These are phyloP conservation scores for Magnusiomyces paraingens DNA, from an alignment of 1,139 yeast genomes.

Conservation along the genomic window DNA sequence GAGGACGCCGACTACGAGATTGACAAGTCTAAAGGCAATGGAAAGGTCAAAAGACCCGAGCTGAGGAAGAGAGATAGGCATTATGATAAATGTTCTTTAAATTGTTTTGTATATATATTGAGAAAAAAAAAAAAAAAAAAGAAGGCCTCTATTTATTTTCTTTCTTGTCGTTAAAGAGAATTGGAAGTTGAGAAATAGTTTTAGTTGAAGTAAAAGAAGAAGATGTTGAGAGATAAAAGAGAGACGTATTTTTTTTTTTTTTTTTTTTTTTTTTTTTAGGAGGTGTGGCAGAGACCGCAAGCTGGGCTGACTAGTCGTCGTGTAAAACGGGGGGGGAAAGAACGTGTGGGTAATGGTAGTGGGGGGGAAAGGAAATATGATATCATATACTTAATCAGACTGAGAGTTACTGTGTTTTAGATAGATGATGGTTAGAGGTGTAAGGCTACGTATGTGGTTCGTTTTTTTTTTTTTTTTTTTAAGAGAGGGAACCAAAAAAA, in stretches of 20 bases:
- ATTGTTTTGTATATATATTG: not conserved
- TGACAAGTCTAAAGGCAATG: conserved; percentile 56
- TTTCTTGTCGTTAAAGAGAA: not conserved
- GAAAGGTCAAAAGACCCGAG: conserved; percentile 23
- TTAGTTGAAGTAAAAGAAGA: not conserved
- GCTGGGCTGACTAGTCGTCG: not conserved
- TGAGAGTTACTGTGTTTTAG: no score
- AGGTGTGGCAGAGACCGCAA: not conserved
- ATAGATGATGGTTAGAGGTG: no score
- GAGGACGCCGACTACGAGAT: conserved; percentile 56
- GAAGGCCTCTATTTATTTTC: no score
- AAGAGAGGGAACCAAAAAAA: not conserved
- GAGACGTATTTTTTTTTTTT: not conserved
- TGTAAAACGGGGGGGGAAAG: not conserved
- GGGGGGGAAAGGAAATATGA: no score
- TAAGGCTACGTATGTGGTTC: no score
- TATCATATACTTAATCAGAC: no score
- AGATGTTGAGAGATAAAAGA: not conserved
- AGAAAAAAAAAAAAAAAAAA: not conserved
- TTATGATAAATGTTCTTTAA: not conserved
- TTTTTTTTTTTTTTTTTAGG: not conserved
- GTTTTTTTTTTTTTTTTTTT: no score
- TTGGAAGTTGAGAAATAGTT: not conserved
- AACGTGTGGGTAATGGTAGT: not conserved
- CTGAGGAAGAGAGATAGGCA: not conserved